Evolutionary conservation across 768 basidiomycete species (phyloP).

Genomic region (Kwoniella pini): DNA sequence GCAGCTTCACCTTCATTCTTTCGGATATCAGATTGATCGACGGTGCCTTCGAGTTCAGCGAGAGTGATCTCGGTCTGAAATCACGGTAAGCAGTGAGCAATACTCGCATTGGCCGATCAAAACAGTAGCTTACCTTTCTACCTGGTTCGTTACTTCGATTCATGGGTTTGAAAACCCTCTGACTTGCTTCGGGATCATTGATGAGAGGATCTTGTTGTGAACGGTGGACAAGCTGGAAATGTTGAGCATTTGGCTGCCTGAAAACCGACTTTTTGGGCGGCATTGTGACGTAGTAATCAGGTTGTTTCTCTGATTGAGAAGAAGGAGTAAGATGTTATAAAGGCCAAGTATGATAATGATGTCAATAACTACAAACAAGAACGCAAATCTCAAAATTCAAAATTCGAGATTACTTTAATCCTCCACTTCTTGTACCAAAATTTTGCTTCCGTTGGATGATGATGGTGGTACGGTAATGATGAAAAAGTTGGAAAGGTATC

Average conservation of each 20-base stretch:
- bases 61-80: constrained; percentile 66
- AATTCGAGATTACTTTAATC: no score
- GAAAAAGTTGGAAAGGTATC: not conserved
- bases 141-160: constrained; percentile 71
- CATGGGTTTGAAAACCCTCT: constrained; percentile 84
- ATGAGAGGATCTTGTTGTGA: constrained; percentile 94
- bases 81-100: not conserved
- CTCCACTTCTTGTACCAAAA: constrained; percentile 10
- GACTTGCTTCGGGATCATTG: constrained; percentile 84
- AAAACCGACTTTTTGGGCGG: constrained; percentile 66
- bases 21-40: constrained; percentile 58
- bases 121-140: constrained; percentile 52
- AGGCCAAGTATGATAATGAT: no score
- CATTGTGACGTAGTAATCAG: constrained; percentile 19
- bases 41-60: constrained; percentile 68
- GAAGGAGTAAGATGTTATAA: no score
- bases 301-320: no score
- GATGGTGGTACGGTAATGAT: not conserved
- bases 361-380: no score
- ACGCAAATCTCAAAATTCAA: no score
- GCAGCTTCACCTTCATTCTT: constrained; percentile 81
- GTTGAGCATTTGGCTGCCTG: constrained; percentile 81
- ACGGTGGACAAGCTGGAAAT: constrained; percentile 95
- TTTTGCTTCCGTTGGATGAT: constrained; percentile 33
- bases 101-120: not conserved